These are phyloP conservation scores for Cyclotella baltica DNA, from an alignment of 108 stramenopile species.

Conservation along the genomic window DNA sequence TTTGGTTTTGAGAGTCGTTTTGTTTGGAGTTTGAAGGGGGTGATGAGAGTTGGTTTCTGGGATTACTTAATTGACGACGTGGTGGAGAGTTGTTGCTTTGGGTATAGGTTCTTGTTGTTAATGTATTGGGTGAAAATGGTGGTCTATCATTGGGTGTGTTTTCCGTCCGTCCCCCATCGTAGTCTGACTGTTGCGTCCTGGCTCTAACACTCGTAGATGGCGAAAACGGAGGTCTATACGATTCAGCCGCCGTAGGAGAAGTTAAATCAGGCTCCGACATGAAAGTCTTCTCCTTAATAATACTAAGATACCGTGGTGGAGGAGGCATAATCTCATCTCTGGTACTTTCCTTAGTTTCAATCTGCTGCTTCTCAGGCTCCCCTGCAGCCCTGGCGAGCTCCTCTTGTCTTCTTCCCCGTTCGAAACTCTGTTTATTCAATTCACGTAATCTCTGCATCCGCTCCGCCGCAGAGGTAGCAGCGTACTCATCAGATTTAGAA, in stretches of 20 bases:
- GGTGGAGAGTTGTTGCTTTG: too few relatives aligned
- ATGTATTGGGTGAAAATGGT: too few relatives aligned
- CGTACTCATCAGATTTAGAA: background rate
- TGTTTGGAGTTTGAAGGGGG: background rate
- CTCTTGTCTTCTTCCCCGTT: too few relatives aligned
- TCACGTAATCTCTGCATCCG: slow-evolving; percentile 9
- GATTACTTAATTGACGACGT: too few relatives aligned
- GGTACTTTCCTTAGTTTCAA: too few relatives aligned
- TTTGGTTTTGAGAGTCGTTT: background rate
- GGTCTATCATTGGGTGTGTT: too few relatives aligned
- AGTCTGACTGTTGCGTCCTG: too few relatives aligned
- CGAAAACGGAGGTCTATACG: slow-evolving; percentile 10
- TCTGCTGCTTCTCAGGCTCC: too few relatives aligned
- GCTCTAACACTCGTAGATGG: background rate
- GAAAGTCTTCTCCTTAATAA: slow-evolving; percentile 11
- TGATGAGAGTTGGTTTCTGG: background rate
- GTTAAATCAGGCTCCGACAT: background rate
- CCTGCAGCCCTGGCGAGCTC: too few relatives aligned
- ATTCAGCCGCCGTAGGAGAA: background rate
- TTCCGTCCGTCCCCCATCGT: too few relatives aligned
- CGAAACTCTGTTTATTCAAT: slow-evolving; percentile 20
- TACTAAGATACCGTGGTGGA: background rate
- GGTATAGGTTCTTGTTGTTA: too few relatives aligned
- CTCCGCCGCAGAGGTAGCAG: background rate
- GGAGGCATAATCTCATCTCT: slow-evolving; percentile 10